A percentile compares a stretch with the other conserved stretches of the same genome.
Conservation (phyloP, 129 eudicot genomes). For the Kitagawia praeruptora region DNA sequence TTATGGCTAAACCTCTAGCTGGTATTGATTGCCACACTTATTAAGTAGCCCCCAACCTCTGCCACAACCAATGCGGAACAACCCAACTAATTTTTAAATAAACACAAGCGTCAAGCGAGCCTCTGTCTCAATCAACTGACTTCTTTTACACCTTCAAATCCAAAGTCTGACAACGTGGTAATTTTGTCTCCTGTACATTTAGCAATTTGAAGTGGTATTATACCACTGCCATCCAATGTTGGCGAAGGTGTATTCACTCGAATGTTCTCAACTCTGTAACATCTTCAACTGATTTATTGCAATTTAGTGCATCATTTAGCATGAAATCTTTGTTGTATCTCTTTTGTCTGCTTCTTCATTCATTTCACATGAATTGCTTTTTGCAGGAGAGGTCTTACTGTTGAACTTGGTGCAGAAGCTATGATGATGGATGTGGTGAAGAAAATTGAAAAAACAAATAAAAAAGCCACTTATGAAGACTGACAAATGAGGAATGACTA, state of each 20-base stretch:
- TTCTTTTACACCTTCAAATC: no score
- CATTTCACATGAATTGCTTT: background rate
- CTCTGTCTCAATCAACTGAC: no score
- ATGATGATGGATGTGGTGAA: slow-evolving; percentile 65
- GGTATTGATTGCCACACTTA: no score
- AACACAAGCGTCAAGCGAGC: no score
- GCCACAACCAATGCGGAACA: no score
- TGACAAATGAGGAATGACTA: no score
- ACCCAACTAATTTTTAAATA: no score
- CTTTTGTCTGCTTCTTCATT: background rate
- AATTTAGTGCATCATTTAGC: background rate
- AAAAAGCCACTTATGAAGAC: slow-evolving; percentile 55
- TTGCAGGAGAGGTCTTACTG: slow-evolving; percentile 65
- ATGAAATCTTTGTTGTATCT: background rate
- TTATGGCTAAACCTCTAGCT: no score
- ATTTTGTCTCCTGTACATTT: no score
- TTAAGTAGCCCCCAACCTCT: no score
- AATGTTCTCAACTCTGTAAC: background rate
- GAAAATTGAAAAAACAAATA: slow-evolving; percentile 34
- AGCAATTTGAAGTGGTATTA: background rate
- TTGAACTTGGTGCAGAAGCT: slow-evolving; percentile 60
- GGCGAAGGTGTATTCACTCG: background rate
- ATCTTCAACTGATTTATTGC: background rate
- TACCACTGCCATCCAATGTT: background rate
- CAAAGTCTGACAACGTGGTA: no score